These are phyloP conservation scores for Phialocephala subalpina DNA, from an alignment of 2,329 filamentous ascomycete genomes.

Conservation along the genomic window DNA sequence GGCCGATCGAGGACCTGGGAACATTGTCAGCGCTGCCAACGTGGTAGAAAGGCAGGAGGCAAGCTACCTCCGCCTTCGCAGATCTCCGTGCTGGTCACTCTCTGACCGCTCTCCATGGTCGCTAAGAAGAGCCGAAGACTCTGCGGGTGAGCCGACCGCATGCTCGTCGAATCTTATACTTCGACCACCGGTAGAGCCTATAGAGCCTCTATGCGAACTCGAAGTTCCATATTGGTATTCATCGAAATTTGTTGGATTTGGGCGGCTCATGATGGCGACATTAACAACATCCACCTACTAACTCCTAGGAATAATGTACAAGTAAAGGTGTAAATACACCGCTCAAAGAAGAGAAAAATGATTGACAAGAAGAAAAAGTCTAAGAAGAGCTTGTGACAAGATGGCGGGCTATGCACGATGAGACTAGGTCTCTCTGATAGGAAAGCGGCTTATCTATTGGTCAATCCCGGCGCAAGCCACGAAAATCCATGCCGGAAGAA, in stretches of 20 bases:
- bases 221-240: constrained; percentile 45
- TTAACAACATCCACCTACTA: not conserved
- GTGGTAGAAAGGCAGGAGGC: not conserved
- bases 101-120: constrained; percentile 24
- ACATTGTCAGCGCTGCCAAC: constrained; percentile 22
- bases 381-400: constrained; percentile 16
- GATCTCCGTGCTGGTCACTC: constrained; percentile 29
- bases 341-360: not conserved
- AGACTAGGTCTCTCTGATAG: constrained; percentile 15
- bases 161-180: constrained; percentile 42
- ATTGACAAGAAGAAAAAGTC: constrained; percentile 14
- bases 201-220: constrained; percentile 39
- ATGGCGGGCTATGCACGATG: constrained; percentile 2
- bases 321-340: not conserved
- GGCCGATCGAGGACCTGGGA: constrained; percentile 64
- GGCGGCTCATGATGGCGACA: constrained; percentile 31
- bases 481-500: constrained; percentile 4
- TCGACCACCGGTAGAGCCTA: constrained; percentile 39
- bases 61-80: constrained; percentile 41
- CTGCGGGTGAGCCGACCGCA: constrained; percentile 28
- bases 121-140: constrained; percentile 29
- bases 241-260: constrained; percentile 42
- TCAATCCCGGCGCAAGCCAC: constrained; percentile 11
- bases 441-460: constrained; percentile 12
- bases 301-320: not conserved